Percentiles rank a stretch among this genome's conserved stretches.
Evolutionary conservation across 805 yeast genomes (phyloP).

Genomic region (Metschnikowia bowlesiae): DNA sequence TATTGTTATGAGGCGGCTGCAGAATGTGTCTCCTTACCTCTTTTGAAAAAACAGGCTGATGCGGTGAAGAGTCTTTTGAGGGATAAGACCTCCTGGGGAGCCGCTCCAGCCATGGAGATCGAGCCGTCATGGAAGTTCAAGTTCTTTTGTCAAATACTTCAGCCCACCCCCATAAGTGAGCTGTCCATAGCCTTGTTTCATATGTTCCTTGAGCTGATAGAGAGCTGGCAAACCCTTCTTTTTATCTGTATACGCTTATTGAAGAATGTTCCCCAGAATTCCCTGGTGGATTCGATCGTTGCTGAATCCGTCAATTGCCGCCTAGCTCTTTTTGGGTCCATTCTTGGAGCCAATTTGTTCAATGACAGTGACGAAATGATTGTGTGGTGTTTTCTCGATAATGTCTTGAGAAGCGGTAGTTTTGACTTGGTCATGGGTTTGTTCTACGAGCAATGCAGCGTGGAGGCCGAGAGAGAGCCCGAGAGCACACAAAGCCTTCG

Average conservation of each 20-base stretch:
- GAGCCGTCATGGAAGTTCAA: constrained; percentile 11
- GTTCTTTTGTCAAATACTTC: constrained; percentile 8
- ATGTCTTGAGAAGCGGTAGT: constrained; percentile 7
- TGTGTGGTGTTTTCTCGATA: constrained; percentile 11
- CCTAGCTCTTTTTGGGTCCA: constrained; percentile 7
- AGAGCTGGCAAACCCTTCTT: constrained; percentile 9
- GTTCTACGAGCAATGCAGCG: constrained; percentile 6
- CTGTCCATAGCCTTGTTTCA: constrained; percentile 7
- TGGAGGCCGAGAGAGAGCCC: background rate
- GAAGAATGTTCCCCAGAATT: constrained; percentile 7
- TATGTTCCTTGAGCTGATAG: constrained; percentile 10
- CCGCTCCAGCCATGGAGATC: constrained; percentile 1
- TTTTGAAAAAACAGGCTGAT: background rate
- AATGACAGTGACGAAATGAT: constrained; percentile 7
- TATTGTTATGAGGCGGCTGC: constrained; percentile 5
- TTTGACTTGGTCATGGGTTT: constrained; percentile 9
- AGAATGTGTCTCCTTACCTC: background rate
- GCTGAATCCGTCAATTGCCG: constrained; percentile 9
- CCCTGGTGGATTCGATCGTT: constrained; percentile 8
- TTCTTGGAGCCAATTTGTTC: constrained; percentile 4
- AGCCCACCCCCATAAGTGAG: constrained; percentile 6
- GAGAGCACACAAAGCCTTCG: constrained; percentile 3
- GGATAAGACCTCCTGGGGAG: background rate
- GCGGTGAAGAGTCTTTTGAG: background rate
- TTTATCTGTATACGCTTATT: constrained; percentile 9